Conservation (phyloP, 2,329 filamentous ascomycete species). For the Pseudocercospora ulei region DNA sequence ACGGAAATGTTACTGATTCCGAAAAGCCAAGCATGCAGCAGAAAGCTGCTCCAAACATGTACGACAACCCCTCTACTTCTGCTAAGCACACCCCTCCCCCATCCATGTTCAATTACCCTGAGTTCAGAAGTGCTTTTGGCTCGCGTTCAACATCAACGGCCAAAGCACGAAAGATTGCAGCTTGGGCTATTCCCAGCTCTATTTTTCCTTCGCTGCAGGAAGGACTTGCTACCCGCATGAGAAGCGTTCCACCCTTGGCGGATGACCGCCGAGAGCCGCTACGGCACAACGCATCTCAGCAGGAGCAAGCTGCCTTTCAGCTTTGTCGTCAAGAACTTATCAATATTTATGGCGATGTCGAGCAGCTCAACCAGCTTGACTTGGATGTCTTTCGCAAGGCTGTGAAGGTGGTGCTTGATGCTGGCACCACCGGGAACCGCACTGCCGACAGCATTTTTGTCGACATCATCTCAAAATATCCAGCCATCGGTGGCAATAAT, state of each 20-base stretch:
- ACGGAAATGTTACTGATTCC: conserved; percentile 17
- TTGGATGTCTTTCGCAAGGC: conserved; percentile 26
- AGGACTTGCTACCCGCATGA: background rate
- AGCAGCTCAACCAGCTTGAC: conserved; percentile 21
- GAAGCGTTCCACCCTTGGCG: background rate
- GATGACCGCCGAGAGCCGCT: conserved; percentile 9
- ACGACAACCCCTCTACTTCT: conserved; percentile 23
- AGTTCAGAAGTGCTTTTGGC: conserved; percentile 18
- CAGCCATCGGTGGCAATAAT: conserved; percentile 14
- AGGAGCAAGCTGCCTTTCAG: conserved; percentile 18
- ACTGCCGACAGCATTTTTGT: conserved; percentile 18
- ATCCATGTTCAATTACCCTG: conserved; percentile 18
- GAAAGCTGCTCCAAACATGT: conserved; percentile 32
- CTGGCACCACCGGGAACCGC: conserved; percentile 18
- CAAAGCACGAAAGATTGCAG: conserved; percentile 22
- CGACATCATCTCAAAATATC: conserved; percentile 18
- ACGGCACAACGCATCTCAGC: conserved; percentile 16
- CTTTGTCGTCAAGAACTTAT: conserved; percentile 14
- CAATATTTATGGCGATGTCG: conserved; percentile 12
- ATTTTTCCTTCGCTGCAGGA: conserved; percentile 13
- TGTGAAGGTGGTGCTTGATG: conserved; percentile 20
- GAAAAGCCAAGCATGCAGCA: conserved; percentile 27
- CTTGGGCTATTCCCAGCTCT: conserved; percentile 29
- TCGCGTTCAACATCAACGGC: conserved; percentile 17
- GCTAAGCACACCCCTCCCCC: conserved; percentile 10